A percentile compares a stretch with the other conserved stretches of the same genome.
Conservation (phyloP, 2,329 filamentous ascomycete species). For the Trichoderma guizhouense region DNA sequence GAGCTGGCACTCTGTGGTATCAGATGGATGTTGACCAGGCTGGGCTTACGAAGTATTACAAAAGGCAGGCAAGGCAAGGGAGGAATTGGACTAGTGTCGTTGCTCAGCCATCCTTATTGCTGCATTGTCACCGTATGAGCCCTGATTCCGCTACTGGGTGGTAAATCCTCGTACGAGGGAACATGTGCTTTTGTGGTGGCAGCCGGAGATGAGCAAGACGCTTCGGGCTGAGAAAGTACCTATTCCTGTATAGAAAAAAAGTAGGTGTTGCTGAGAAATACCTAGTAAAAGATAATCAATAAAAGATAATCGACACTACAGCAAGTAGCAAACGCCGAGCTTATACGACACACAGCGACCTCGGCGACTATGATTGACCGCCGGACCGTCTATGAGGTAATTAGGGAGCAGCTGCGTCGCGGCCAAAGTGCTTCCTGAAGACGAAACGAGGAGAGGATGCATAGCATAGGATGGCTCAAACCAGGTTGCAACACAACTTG, state of each 20-base stretch:
- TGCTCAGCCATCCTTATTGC: background rate
- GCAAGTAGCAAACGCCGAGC: background rate
- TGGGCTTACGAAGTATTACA: background rate
- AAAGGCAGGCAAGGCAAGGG: background rate
- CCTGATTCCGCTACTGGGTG: constrained; percentile 2
- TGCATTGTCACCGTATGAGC: constrained; percentile 11
- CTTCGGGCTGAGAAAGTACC: background rate
- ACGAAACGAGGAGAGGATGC: background rate
- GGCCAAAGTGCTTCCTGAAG: background rate
- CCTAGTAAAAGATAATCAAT: background rate
- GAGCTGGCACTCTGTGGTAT: background rate
- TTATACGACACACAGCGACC: background rate
- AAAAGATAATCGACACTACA: background rate
- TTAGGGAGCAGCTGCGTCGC: background rate
- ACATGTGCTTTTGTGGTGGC: background rate
- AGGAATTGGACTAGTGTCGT: background rate
- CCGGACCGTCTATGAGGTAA: constrained; percentile 20
- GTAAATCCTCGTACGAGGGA: constrained; percentile 1
- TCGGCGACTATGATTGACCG: constrained; percentile 14
- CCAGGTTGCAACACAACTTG: constrained; percentile 1
- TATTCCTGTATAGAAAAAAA: background rate
- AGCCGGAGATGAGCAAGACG: background rate
- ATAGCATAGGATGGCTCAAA: background rate
- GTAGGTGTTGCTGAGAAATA: background rate
- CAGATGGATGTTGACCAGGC: background rate